Conservation (phyloP, 768 basidiomycete species). For the Gautieria morchelliformis region DNA sequence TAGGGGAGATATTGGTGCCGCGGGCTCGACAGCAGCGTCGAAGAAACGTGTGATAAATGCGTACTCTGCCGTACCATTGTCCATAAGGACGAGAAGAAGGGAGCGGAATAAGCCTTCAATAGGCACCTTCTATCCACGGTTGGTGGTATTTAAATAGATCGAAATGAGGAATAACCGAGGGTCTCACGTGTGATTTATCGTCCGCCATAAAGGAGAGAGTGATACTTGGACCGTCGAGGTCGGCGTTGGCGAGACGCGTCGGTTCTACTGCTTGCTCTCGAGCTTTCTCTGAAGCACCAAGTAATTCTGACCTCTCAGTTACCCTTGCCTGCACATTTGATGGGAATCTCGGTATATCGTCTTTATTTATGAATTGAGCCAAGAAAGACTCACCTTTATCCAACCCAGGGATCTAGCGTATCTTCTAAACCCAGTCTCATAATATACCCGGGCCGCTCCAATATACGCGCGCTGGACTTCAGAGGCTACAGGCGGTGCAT, state of each 20-base stretch:
- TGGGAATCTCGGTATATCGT: not conserved
- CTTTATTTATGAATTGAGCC: not conserved
- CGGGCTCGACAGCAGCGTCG: conserved; percentile 23
- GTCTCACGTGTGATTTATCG: conserved; percentile 72
- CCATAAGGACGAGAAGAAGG: conserved; percentile 80
- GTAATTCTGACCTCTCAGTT: conserved; percentile 58
- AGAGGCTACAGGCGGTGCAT: conserved; percentile 69
- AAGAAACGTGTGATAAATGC: conserved; percentile 84
- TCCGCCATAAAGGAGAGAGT: conserved; percentile 85
- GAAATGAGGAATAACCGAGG: not conserved
- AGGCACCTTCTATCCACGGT: conserved; percentile 54
- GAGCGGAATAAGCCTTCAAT: conserved; percentile 82
- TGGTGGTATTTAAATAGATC: not conserved
- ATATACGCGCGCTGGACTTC: conserved; percentile 87
- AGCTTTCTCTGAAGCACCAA: conserved; percentile 38
- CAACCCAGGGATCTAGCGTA: conserved; percentile 75
- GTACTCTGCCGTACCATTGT: conserved; percentile 91
- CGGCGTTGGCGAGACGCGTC: conserved; percentile 55
- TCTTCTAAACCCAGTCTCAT: conserved; percentile 89
- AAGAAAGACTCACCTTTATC: conserved; percentile 48
- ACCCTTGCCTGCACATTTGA: conserved; percentile 43
- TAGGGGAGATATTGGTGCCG: conserved; percentile 26
- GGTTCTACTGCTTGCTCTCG: conserved; percentile 31
- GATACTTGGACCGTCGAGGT: conserved; percentile 71
- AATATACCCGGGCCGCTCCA: conserved; percentile 77